A percentile compares a stretch with the other conserved stretches of the same genome.
Conservation (phyloP, 768 basidiomycete species). For the Cytidiella melzeri region DNA sequence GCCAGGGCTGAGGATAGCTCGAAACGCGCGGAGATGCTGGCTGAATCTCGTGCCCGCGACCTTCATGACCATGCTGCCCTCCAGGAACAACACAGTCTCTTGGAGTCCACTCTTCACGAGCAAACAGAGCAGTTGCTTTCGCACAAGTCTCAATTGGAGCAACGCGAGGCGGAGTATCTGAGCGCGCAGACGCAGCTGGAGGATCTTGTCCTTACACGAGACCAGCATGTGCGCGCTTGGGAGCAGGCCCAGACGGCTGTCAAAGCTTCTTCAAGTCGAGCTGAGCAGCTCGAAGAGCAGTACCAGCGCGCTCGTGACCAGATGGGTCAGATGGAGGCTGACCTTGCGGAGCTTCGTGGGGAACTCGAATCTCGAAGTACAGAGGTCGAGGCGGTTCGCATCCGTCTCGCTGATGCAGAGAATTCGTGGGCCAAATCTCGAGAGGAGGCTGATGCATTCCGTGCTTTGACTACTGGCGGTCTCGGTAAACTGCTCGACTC, state of each 20-base stretch:
- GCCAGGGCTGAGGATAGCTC: slow-evolving; percentile 68
- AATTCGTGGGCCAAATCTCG: slow-evolving; percentile 89
- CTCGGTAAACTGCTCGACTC: slow-evolving; percentile 85
- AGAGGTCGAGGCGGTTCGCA: slow-evolving; percentile 67
- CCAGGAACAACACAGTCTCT: slow-evolving; percentile 49
- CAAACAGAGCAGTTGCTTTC: slow-evolving; percentile 68
- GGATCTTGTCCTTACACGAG: slow-evolving; percentile 61
- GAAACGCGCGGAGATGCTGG: slow-evolving; percentile 69
- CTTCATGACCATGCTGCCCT: slow-evolving; percentile 64
- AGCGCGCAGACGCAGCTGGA: slow-evolving; percentile 61
- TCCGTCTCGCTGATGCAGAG: slow-evolving; percentile 72
- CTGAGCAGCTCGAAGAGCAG: slow-evolving; percentile 72
- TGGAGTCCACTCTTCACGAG: slow-evolving; percentile 68
- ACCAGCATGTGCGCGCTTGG: slow-evolving; percentile 82
- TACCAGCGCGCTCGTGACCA: slow-evolving; percentile 67
- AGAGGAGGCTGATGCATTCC: slow-evolving; percentile 87
- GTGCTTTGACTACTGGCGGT: slow-evolving; percentile 79
- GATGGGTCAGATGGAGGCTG: slow-evolving; percentile 64
- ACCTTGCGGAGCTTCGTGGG: slow-evolving; percentile 70
- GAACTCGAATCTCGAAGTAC: slow-evolving; percentile 73
- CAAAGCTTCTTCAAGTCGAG: slow-evolving; percentile 65
- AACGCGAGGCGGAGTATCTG: slow-evolving; percentile 73
- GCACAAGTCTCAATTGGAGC: slow-evolving; percentile 69
- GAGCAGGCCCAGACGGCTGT: slow-evolving; percentile 82
- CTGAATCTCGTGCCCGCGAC: slow-evolving; percentile 60